Evolutionary conservation across 345 rosid genomes (phyloP).

Genomic region (Brassica napus): Da-Ae NC_063438.1:5240001-5240500

Average conservation of each 20-base stretch:
- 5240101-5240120: slow-evolving; percentile 65
- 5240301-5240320: slow-evolving; percentile 10
- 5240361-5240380: slow-evolving; percentile 94
- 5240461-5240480: slow-evolving; percentile 11
- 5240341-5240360: slow-evolving; percentile 98
- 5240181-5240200: slow-evolving; percentile 83
- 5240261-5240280: slow-evolving; percentile 9
- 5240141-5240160: slow-evolving; percentile 96
- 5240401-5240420: slow-evolving; percentile 74
- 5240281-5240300: slow-evolving; percentile 18
- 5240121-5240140: slow-evolving; percentile 92
- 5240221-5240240: slow-evolving; percentile 62
- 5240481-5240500: not conserved
- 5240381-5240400: slow-evolving; percentile 95
- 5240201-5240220: slow-evolving; percentile 69
- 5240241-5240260: slow-evolving; percentile 21
- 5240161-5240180: slow-evolving; percentile 95
- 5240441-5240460: not conserved
- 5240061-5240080: slow-evolving; percentile 9
- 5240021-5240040: slow-evolving; percentile 18
- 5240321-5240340: slow-evolving; percentile 71
- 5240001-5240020: not conserved
- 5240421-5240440: slow-evolving; percentile 13
- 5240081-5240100: not conserved
- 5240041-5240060: slow-evolving; percentile 9